Percentiles rank a stretch among this genome's conserved stretches.
These are phyloP conservation scores for Fusarium liriodendri DNA, from an alignment of 2,329 filamentous ascomycete genomes.

Conservation along the genomic window DNA sequence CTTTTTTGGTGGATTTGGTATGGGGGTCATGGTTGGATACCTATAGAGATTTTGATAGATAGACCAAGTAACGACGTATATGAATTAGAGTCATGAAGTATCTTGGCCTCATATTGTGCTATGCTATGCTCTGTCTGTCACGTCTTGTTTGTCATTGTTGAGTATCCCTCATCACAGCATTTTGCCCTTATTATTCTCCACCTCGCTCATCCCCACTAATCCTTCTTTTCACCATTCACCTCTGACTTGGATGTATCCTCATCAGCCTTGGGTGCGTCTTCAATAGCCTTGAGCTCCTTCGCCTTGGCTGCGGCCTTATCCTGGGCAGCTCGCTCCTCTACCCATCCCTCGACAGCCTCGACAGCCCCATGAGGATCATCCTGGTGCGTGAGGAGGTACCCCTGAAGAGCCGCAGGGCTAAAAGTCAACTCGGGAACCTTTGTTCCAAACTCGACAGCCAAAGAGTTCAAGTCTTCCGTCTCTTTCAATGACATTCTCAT, in stretches of 20 bases:
- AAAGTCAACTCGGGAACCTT: slow-evolving; percentile 22
- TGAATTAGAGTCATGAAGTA: background rate
- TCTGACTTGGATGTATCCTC: background rate
- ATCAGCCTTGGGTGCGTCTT: background rate
- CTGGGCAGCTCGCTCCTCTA: slow-evolving; percentile 7
- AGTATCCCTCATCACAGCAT: background rate
- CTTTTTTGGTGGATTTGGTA: background rate
- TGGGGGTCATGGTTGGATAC: background rate
- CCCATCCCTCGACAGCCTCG: slow-evolving; percentile 7
- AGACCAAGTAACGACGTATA: background rate
- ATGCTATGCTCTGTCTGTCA: background rate
- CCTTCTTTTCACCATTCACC: background rate
- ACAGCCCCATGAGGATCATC: slow-evolving; percentile 22
- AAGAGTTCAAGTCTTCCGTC: background rate
- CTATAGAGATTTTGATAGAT: background rate
- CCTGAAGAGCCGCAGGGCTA: slow-evolving; percentile 33
- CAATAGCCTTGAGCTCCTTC: background rate
- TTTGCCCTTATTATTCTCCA: background rate
- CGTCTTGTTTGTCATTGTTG: background rate
- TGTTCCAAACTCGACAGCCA: slow-evolving; percentile 16
- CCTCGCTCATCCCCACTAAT: background rate
- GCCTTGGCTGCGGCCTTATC: background rate
- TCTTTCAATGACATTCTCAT: background rate
- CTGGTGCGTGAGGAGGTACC: slow-evolving; percentile 26
- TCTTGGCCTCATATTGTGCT: background rate